Evolutionary conservation across 306 rosid genomes (phyloP), one percentile per base, ranked within the genome.

Genomic region (Cucumis melo): DNA sequence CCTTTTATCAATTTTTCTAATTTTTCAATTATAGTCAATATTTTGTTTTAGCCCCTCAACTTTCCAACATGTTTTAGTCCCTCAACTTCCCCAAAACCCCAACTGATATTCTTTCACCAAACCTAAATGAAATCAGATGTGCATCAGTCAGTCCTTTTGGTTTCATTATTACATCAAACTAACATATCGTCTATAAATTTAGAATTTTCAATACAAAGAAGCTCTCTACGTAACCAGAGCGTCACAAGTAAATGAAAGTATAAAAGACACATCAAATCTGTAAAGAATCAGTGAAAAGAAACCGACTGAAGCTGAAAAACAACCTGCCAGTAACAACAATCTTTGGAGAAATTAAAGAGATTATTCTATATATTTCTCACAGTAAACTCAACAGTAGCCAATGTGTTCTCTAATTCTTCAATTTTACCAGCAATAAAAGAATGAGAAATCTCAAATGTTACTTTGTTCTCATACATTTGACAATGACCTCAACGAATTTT

Each of bases 381-480:
- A 70, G 75, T 70, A 70, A 70, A 65, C 15, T 17, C 74, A 70
- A 70, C 57, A 14, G 20, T 42, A 1, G 73, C 50, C 46, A 41
- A 66, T 66, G 20, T 19, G 50, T 64, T 41, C 74, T 41, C 48
- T 23, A 70, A 70, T 21, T 70, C 75, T 46, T 70, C 58, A 46
- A 70, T 70, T 48, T 46, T 44, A 46, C 75, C 15, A 70, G 57
- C 75, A 70, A 70, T 70, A 13, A 80, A 42, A 61, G 65, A 60
- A 55, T 80, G 64, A 73, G 56, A 20, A 42, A 48, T 16, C 53
- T 59, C 79, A 79, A 72, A 27, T 80, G 82, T 80, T 84, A 91
- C 83, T 91, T 89, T 80, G 87, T 82, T 86, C 81, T 86, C 92
- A 91, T 86, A 89, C 97, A 89, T 72, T 75, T 88, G 60, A 81